These are phyloP conservation scores for Saccharomyces hybrid DNA, from an alignment of 1,139 yeast genomes.

Conservation along the genomic window DNA sequence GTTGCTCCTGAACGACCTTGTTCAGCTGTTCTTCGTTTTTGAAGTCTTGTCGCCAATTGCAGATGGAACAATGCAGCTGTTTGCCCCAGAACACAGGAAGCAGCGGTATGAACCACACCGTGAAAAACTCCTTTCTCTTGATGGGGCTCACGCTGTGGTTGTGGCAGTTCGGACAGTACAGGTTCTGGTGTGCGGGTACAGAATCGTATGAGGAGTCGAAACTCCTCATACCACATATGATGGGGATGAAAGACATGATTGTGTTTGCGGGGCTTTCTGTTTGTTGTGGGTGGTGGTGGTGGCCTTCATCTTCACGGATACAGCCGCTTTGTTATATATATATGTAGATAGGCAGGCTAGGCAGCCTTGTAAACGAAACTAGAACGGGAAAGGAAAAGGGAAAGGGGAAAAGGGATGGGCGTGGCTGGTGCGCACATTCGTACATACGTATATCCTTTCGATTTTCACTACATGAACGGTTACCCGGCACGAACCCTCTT, in stretches of 20 bases:
- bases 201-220: constrained; percentile 11
- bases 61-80: constrained; percentile 38
- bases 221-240: constrained; percentile 3
- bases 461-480: background rate
- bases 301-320: too few relatives aligned
- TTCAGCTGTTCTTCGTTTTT: constrained; percentile 33
- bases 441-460: background rate
- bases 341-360: too few relatives aligned
- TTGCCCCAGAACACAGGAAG: constrained; percentile 43
- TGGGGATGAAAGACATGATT: constrained; percentile 1
- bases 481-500: background rate
- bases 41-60: constrained; percentile 42
- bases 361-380: too few relatives aligned
- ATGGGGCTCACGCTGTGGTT: constrained; percentile 38
- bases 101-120: constrained; percentile 42
- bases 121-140: constrained; percentile 40
- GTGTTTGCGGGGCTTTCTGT: too few relatives aligned
- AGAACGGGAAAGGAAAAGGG: background rate
- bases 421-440: background rate
- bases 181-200: constrained; percentile 15
- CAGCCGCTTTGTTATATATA: too few relatives aligned
- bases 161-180: constrained; percentile 38
- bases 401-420: background rate
- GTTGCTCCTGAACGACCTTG: constrained; percentile 30
- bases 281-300: too few relatives aligned